Percentiles rank a stretch among this genome's conserved stretches.
Conservation (phyloP, 306 rosid genomes). For the Betula pendula region DNA sequence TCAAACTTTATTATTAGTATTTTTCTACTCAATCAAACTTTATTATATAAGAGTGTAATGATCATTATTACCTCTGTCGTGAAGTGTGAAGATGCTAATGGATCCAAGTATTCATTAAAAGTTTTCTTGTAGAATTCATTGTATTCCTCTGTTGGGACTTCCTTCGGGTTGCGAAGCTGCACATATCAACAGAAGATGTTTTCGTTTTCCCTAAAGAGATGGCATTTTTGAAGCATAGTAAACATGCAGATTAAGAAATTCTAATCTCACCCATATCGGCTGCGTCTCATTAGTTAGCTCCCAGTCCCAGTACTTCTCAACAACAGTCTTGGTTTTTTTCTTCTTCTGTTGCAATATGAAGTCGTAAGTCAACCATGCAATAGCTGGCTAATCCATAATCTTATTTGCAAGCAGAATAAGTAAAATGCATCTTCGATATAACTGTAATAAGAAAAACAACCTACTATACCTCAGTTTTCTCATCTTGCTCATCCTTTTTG, state of each 20-base stretch:
- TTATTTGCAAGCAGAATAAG: neutral
- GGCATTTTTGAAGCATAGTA: neutral
- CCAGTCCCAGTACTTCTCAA: conserved; percentile 97
- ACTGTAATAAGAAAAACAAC: conserved; percentile 2
- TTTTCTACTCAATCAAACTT: neutral
- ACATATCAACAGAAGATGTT: conserved; percentile 21
- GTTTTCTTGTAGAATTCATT: conserved; percentile 90
- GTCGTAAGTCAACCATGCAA: conserved; percentile 25
- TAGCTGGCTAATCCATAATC: conserved; percentile 14
- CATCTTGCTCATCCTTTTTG: conserved; percentile 63
- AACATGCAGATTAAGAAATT: conserved; percentile 10
- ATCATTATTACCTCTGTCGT: conserved; percentile 71
- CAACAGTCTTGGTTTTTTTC: conserved; percentile 91
- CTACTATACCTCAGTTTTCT: conserved; percentile 61
- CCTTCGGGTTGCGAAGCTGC: conserved; percentile 97
- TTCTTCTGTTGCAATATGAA: conserved; percentile 56
- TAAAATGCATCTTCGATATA: neutral
- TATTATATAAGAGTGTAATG: neutral
- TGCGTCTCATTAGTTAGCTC: conserved; percentile 91
- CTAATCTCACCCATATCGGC: conserved; percentile 82
- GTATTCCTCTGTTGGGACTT: conserved; percentile 84
- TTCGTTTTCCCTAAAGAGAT: conserved; percentile 11
- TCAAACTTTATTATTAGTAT: neutral
- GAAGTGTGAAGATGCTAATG: conserved; percentile 92
- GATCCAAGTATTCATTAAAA: conserved; percentile 88